Conservation (phyloP, 345 rosid genomes). For the Carallia brachiata region DNA sequence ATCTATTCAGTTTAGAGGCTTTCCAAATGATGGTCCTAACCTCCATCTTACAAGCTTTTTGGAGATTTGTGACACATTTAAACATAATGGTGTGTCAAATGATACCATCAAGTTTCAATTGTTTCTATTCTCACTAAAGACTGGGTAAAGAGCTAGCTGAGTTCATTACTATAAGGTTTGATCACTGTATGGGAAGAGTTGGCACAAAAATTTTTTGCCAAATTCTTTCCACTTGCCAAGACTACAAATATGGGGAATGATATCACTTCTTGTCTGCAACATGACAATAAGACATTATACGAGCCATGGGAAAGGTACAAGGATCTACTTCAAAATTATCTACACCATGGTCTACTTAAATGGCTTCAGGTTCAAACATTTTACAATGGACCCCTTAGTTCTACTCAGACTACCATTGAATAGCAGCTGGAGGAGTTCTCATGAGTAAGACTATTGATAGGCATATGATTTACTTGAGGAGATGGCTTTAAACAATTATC, state of each 20-base stretch:
- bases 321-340: not conserved
- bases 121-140: not conserved
- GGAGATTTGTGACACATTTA: not conserved
- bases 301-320: not conserved
- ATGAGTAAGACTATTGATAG: not conserved
- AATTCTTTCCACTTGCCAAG: not conserved
- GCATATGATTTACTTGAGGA: not conserved
- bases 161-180: not conserved
- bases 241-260: not conserved
- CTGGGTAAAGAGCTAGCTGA: not conserved
- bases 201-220: not conserved
- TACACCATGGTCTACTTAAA: not conserved
- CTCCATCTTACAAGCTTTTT: not conserved
- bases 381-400: not conserved
- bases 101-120: not conserved
- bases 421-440: not conserved
- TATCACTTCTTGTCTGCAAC: not conserved
- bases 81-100: not conserved
- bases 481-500: not conserved
- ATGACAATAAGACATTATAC: not conserved
- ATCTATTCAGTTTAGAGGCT: not conserved
- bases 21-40: not conserved
- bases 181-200: not conserved
- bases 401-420: not conserved
- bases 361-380: not conserved